These are phyloP conservation scores for Halophytophthora polymorphica DNA, from an alignment of 352 stramenopile genomes.

Conservation along the genomic window DNA sequence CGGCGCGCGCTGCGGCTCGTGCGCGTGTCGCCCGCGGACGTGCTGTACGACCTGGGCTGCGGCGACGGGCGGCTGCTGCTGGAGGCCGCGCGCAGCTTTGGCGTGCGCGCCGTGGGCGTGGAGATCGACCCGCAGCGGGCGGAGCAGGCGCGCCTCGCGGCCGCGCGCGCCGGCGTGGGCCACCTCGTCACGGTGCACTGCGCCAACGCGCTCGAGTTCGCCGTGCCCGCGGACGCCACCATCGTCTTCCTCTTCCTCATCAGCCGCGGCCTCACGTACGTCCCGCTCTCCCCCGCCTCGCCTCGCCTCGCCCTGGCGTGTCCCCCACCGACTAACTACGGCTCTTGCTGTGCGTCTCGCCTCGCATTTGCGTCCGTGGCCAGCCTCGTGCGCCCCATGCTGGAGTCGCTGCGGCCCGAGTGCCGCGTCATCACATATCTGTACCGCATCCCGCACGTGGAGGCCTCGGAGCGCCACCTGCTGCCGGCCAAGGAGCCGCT, in stretches of 20 bases:
- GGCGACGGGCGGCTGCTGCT: constrained; percentile 72
- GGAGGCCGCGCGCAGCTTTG: constrained; percentile 42
- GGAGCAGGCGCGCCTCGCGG: constrained; percentile 23
- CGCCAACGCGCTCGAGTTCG: constrained; percentile 73
- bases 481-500: constrained; percentile 32
- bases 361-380: not conserved
- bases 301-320: too few relatives aligned
- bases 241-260: constrained; percentile 85
- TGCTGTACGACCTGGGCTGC: constrained; percentile 80
- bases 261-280: constrained; percentile 58
- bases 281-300: not conserved
- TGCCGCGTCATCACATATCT: constrained; percentile 77
- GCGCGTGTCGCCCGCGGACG: constrained; percentile 28
- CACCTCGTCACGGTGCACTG: constrained; percentile 62
- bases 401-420: constrained; percentile 29
- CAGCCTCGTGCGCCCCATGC: constrained; percentile 50
- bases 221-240: constrained; percentile 50
- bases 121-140: constrained; percentile 59
- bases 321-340: not conserved
- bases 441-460: constrained; percentile 54
- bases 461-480: constrained; percentile 42
- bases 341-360: constrained; percentile 1
- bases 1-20: constrained; percentile 52
- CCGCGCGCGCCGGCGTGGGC: constrained; percentile 23
- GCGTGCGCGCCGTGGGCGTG: constrained; percentile 59